Conservation (phyloP, 2,329 filamentous ascomycete species). For the Cercospora citrullina region DNA sequence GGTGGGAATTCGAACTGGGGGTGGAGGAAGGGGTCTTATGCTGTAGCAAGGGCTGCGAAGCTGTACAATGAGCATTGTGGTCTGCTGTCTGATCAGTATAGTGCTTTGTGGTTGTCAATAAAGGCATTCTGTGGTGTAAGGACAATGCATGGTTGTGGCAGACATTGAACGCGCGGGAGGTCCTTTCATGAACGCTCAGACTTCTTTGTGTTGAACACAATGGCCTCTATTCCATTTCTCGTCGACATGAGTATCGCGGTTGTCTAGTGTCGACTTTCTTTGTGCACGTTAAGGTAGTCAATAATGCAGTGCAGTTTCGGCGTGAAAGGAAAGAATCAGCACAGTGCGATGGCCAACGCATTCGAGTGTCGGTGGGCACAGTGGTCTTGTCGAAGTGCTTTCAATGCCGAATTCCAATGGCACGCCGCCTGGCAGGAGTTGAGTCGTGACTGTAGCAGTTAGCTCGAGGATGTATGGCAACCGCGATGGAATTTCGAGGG, state of each 20-base stretch:
- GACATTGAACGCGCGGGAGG: background rate
- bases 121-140: background rate
- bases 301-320: background rate
- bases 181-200: too few species aligned
- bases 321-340: background rate
- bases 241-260: background rate
- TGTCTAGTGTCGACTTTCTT: background rate
- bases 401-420: background rate
- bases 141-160: background rate
- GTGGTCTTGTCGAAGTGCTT: background rate
- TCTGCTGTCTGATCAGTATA: background rate
- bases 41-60: background rate
- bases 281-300: background rate
- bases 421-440: background rate
- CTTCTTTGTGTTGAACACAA: background rate
- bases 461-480: too few species aligned
- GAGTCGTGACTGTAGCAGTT: too few species aligned
- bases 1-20: background rate
- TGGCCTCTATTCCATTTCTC: background rate
- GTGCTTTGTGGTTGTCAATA: background rate
- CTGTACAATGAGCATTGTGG: background rate
- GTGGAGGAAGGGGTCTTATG: background rate
- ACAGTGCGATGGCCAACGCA: background rate
- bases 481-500: too few species aligned
- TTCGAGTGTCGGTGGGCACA: background rate